These are phyloP conservation scores for Vaccinium corymbosum DNA, from an alignment of 148 eudicot species.

Conservation along the genomic window DNA sequence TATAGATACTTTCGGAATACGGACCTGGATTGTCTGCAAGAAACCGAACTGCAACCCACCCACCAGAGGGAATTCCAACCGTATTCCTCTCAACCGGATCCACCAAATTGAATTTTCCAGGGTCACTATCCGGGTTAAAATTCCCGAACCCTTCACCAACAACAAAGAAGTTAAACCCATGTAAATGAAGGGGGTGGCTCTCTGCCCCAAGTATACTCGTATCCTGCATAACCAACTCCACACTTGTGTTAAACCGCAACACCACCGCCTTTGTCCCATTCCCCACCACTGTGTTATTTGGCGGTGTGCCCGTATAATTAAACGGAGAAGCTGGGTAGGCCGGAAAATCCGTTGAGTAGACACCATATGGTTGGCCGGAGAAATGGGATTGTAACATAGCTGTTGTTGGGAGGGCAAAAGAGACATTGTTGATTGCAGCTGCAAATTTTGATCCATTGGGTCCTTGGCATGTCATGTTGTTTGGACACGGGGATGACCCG, in stretches of 20 bases:
- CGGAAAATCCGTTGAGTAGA: conserved; percentile 16
- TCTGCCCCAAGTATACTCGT: conserved; percentile 11
- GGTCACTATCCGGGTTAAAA: not conserved
- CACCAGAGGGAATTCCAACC: conserved; percentile 6
- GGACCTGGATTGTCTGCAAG: conserved; percentile 16
- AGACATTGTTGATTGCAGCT: conserved; percentile 12
- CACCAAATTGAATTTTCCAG: not conserved
- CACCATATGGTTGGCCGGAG: not conserved
- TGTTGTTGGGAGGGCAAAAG: conserved; percentile 10
- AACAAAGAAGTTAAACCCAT: conserved; percentile 11
- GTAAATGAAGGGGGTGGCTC: conserved; percentile 11
- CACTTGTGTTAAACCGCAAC: conserved; percentile 14
- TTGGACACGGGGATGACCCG: conserved; percentile 2
- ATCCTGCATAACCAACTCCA: conserved; percentile 19
- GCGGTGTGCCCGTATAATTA: conserved; percentile 11
- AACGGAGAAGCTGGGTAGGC: not conserved
- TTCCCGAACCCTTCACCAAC: conserved; percentile 16
- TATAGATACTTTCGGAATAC: not conserved
- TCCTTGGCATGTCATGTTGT: conserved; percentile 18
- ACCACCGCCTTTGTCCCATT: conserved; percentile 15
- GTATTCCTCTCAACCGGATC: conserved; percentile 18
- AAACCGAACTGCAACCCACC: conserved; percentile 14
- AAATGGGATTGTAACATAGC: conserved; percentile 14
- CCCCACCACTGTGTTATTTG: conserved; percentile 9
- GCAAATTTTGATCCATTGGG: conserved; percentile 17